Percentiles rank a stretch among this genome's conserved stretches.
These are phyloP conservation scores for Aspergillus funiculosus DNA, from an alignment of 495 filamentous ascomycete species.

Conservation along the genomic window DNA sequence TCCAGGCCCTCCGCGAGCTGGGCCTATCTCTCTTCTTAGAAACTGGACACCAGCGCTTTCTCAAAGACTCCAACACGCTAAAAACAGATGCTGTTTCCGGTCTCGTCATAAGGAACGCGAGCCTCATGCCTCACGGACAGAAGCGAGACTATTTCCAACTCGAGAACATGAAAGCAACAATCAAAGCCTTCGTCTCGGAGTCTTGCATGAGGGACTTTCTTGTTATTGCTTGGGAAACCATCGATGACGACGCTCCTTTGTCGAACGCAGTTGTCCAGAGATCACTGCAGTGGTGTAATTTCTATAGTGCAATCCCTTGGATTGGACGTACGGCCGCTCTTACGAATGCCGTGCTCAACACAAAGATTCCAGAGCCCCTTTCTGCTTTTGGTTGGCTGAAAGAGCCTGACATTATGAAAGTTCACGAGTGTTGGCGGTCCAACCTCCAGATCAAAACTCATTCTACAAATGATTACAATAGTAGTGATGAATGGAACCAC, in stretches of 20 bases:
- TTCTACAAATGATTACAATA: slow-evolving; percentile 6
- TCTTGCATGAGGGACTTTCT: slow-evolving; percentile 44
- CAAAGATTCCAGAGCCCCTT: slow-evolving; percentile 38
- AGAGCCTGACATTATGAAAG: slow-evolving; percentile 44
- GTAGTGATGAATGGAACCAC: slow-evolving; percentile 24
- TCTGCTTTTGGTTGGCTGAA: slow-evolving; percentile 55
- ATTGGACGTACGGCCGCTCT: slow-evolving; percentile 43
- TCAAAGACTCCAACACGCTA: slow-evolving; percentile 35
- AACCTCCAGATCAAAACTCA: slow-evolving; percentile 32
- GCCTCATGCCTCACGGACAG: slow-evolving; percentile 40
- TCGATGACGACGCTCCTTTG: slow-evolving; percentile 42
- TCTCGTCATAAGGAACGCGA: slow-evolving; percentile 46
- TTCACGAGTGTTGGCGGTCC: slow-evolving; percentile 47
- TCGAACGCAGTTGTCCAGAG: slow-evolving; percentile 49
- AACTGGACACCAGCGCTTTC: slow-evolving; percentile 41
- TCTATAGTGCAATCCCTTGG: slow-evolving; percentile 51
- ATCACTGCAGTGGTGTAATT: slow-evolving; percentile 50
- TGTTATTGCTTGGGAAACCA: slow-evolving; percentile 49
- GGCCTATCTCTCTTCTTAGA: slow-evolving; percentile 48
- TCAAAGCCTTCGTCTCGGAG: slow-evolving; percentile 52
- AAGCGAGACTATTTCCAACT: slow-evolving; percentile 49
- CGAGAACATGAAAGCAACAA: slow-evolving; percentile 33
- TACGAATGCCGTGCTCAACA: slow-evolving; percentile 31
- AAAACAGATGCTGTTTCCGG: slow-evolving; percentile 36
- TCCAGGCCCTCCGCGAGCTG: slow-evolving; percentile 31